Evolutionary conservation across 192 early-diverging fungal species (phyloP), one percentile per base, ranked within the genome.

Genomic region (Podila epigama): DNA sequence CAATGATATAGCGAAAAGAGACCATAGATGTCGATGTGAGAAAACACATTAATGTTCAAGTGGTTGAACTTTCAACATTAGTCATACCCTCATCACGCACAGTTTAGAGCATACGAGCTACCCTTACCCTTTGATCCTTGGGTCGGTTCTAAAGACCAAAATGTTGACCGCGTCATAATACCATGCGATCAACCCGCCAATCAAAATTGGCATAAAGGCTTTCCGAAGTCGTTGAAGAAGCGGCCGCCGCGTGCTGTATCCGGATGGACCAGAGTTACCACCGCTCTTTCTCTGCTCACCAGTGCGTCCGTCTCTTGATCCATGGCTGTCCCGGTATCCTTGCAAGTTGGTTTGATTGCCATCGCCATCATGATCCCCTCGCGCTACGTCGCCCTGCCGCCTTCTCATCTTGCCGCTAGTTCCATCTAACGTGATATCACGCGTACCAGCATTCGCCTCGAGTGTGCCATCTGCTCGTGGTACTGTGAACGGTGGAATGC

Each of bases 91-190:
- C n/a, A n/a, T n/a, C n/a, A n/a, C n/a, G n/a, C n/a, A n/a, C n/a
- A n/a, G n/a, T n/a, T n/a, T n/a, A n/a, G n/a, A n/a, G n/a, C n/a
- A n/a, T n/a, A n/a, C n/a, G n/a, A n/a, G n/a, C 10, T 13, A 18
- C 4, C 57, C 65, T 31, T 68, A 77, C 73, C 66, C 73, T 64
- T 68, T 77, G 55, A 77, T 77, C 29, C 73, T 60, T 13, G 73
- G 40, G 53, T 77, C 66, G 18, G 34, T 63, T 37, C 73, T 50
- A 50, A 37, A 77, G 54, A 77, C 60, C 22, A 77, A 34, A 1
- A 77, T 61, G 12, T 53, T 60, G 16, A 64, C 34, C 10, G 66
- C 73, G 35, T 77, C 73, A 63, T 64, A 77, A 36, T 44, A 77
- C 73, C 73, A 77, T 12, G 36, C 73, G 15, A 68, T 28, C 6